Percentiles rank a stretch among this genome's conserved stretches.
Conservation (phyloP, 164 flowering plant genomes). For the Dillenia turbinata region DNA sequence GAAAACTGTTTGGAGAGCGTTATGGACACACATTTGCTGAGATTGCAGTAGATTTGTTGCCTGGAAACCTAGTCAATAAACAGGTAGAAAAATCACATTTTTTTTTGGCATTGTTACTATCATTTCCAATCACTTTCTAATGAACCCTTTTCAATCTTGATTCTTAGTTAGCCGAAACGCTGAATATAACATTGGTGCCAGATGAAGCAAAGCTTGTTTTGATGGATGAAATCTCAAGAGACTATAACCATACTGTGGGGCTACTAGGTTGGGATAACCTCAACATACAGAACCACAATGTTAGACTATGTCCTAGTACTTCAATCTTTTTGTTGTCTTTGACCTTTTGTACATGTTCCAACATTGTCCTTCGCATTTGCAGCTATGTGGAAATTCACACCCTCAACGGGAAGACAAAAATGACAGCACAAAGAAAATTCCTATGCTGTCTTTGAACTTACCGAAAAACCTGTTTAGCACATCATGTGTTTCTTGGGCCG, state of each 20-base stretch:
- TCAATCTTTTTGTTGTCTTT: too few species aligned
- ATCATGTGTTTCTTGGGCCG: too few species aligned
- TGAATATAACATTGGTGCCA: slow-evolving; percentile 31
- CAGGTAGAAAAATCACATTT: slow-evolving; percentile 31
- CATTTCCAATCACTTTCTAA: too few species aligned
- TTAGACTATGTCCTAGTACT: background rate
- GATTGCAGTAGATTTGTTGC: slow-evolving; percentile 46
- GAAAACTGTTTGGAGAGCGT: slow-evolving; percentile 63
- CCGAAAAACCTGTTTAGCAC: too few species aligned
- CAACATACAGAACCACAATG: slow-evolving; percentile 31
- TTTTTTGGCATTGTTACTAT: background rate
- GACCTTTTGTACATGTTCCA: too few species aligned
- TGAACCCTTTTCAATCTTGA: background rate
- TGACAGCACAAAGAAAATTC: too few species aligned
- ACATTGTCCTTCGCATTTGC: background rate
- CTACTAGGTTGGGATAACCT: slow-evolving; percentile 30
- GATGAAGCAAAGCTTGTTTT: slow-evolving; percentile 50
- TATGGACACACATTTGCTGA: slow-evolving; percentile 57
- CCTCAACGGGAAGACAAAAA: too few species aligned
- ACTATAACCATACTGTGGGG: slow-evolving; percentile 25
- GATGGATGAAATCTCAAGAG: slow-evolving; percentile 53
- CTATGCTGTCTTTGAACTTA: too few species aligned
- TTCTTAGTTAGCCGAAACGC: slow-evolving; percentile 32
- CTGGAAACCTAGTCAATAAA: slow-evolving; percentile 63
- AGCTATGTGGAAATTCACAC: slow-evolving; percentile 8